A percentile compares a stretch with the other conserved stretches of the same genome.
phyloP scores from a whole-genome alignment of 2,329 filamentous ascomycete species.

The Trichoderma sp. region DNA sequence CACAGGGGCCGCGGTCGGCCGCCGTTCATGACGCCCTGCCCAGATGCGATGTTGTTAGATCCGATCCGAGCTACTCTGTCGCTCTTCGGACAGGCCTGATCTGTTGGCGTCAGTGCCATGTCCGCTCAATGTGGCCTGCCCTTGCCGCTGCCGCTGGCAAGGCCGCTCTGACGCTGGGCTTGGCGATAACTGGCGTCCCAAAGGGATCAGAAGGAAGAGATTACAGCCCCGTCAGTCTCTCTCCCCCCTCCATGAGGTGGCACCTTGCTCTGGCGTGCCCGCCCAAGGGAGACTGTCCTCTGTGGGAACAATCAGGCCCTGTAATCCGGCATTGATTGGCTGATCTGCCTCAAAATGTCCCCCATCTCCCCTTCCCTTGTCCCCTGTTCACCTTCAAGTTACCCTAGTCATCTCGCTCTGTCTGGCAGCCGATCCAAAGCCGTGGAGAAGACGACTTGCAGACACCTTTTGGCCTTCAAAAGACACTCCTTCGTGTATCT shows the following conservation, averaged over 20 bases:
- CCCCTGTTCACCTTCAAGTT: slow-evolving; percentile 14
- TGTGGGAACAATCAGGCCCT: slow-evolving; percentile 23
- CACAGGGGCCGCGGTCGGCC: slow-evolving; percentile 24
- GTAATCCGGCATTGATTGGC: slow-evolving; percentile 18
- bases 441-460: slow-evolving; percentile 37
- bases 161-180: slow-evolving; percentile 16
- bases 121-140: slow-evolving; percentile 20
- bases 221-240: neutral
- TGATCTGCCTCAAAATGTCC: neutral
- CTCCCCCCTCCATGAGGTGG: slow-evolving; percentile 13
- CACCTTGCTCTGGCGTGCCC: slow-evolving; percentile 29
- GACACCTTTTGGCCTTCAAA: slow-evolving; percentile 39
- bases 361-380: slow-evolving; percentile 23
- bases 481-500: slow-evolving; percentile 39
- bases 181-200: slow-evolving; percentile 12
- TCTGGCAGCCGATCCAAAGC: slow-evolving; percentile 29
- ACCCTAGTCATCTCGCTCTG: slow-evolving; percentile 24
- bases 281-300: slow-evolving; percentile 29
- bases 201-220: neutral
- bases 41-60: slow-evolving; percentile 25
- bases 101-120: slow-evolving; percentile 25
- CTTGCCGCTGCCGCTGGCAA: slow-evolving; percentile 23
- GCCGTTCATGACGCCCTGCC: slow-evolving; percentile 18
- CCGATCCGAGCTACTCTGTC: slow-evolving; percentile 20
- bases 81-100: slow-evolving; percentile 14